These are phyloP conservation scores for Penicillium sp. DNA, from an alignment of 2,329 filamentous ascomycete species.

Conservation along the genomic window DNA sequence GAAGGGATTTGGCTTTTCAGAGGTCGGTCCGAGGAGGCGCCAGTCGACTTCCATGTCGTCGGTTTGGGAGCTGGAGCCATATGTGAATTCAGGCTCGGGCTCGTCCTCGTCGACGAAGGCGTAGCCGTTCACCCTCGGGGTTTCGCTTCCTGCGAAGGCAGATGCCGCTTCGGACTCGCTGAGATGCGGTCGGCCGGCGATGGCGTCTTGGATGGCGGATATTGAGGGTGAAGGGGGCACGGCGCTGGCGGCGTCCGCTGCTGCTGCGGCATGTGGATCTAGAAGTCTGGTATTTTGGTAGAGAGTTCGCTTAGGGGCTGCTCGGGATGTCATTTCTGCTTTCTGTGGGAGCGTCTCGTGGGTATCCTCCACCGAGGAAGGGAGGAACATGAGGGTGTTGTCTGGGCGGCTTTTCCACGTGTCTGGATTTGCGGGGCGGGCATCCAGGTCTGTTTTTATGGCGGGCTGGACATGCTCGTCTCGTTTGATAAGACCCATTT, in stretches of 20 bases:
- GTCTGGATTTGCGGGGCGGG: conserved; percentile 74
- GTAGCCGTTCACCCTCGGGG: conserved; percentile 89
- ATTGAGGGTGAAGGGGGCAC: conserved; percentile 76
- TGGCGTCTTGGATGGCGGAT: conserved; percentile 79
- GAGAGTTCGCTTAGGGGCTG: conserved; percentile 72
- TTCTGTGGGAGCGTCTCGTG: conserved; percentile 63
- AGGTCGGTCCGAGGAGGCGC: conserved; percentile 44
- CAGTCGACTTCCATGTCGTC: conserved; percentile 25
- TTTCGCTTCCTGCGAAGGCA: conserved; percentile 63
- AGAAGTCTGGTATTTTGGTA: conserved; percentile 81
- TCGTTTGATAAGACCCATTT: conserved; percentile 47
- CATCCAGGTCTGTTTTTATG: conserved; percentile 62
- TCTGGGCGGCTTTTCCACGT: conserved; percentile 72
- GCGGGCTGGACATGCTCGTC: conserved; percentile 49
- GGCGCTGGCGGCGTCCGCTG: conserved; percentile 31
- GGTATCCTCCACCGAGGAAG: conserved; percentile 53
- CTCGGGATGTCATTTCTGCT: conserved; percentile 68
- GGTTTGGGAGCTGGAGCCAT: conserved; percentile 5
- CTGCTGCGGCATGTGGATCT: conserved; percentile 44
- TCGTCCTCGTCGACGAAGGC: conserved; percentile 83
- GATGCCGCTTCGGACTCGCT: conserved; percentile 60
- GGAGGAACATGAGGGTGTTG: conserved; percentile 82
- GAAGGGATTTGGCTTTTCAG: conserved; percentile 71
- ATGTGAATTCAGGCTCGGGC: conserved; percentile 34
- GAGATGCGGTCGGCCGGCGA: conserved; percentile 67